These are phyloP conservation scores for Colletotrichum scovillei DNA, from an alignment of 2,329 filamentous ascomycete species.

Conservation along the genomic window DNA sequence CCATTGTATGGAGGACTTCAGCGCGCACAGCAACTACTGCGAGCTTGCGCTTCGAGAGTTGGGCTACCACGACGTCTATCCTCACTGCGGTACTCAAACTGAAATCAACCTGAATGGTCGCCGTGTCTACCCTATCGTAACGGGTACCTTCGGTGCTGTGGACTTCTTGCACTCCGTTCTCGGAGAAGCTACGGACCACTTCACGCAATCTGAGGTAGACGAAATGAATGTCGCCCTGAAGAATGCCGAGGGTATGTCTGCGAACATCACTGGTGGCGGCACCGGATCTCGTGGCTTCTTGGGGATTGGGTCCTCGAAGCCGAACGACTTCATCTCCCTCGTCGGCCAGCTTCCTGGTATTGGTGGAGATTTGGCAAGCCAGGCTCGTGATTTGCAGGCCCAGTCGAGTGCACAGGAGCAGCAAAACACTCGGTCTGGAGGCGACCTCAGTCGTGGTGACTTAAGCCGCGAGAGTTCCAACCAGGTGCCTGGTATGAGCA, in stretches of 20 bases:
- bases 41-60: constrained; percentile 82
- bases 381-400: constrained; percentile 72
- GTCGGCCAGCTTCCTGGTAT: constrained; percentile 80
- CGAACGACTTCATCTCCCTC: constrained; percentile 75
- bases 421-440: constrained; percentile 44
- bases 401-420: constrained; percentile 73
- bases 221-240: constrained; percentile 81
- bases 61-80: constrained; percentile 75
- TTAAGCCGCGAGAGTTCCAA: constrained; percentile 60
- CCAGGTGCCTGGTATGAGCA: constrained; percentile 79
- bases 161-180: constrained; percentile 86
- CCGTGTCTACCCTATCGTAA: constrained; percentile 79
- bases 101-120: constrained; percentile 75
- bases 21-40: constrained; percentile 86
- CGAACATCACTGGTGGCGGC: constrained; percentile 38
- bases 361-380: constrained; percentile 72
- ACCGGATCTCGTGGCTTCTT: constrained; percentile 55
- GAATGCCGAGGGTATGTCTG: constrained; percentile 68
- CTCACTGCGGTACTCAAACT: constrained; percentile 76
- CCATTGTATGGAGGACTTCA: constrained; percentile 83
- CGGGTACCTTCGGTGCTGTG: constrained; percentile 81
- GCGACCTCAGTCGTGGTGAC: constrained; percentile 44
- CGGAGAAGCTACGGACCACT: constrained; percentile 81
- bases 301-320: constrained; percentile 47
- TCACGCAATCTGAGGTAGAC: constrained; percentile 86